Conservation (phyloP, 768 basidiomycete genomes). For the Auricularia cornea region DNA sequence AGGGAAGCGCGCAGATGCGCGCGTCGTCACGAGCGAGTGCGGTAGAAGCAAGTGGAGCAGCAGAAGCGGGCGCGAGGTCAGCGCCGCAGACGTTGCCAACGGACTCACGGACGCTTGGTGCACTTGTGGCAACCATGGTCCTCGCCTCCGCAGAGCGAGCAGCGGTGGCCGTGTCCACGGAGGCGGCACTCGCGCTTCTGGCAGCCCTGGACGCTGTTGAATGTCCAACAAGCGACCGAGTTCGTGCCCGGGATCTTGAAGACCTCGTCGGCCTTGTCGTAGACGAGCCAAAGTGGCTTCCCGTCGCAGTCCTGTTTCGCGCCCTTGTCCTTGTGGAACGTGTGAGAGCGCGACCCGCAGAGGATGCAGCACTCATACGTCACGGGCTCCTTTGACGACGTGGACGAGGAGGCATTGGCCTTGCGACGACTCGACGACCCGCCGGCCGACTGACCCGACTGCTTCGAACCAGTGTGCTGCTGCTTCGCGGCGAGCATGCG, state of each 20-base stretch:
- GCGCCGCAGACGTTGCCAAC: background rate
- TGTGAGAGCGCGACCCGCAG: background rate
- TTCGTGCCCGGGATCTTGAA: background rate
- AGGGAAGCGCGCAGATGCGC: no score
- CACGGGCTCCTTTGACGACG: no score
- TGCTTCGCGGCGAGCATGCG: no score
- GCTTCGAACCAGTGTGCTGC: no score
- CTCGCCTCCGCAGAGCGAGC: background rate
- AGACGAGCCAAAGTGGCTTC: background rate
- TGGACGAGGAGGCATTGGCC: no score
- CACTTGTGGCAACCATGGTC: background rate
- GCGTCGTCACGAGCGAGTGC: no score
- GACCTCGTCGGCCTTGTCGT: background rate
- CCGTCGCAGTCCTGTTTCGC: background rate
- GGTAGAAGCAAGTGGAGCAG: background rate
- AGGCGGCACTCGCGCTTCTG: background rate
- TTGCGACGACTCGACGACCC: no score
- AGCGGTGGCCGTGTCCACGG: background rate
- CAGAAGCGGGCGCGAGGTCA: background rate
- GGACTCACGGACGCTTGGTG: background rate
- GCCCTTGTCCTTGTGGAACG: background rate
- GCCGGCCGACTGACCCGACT: no score
- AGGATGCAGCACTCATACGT: background rate
- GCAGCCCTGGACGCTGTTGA: background rate
- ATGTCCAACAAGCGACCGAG: background rate